Percentiles rank a stretch among this genome's conserved stretches.
Evolutionary conservation across 768 basidiomycete species (phyloP).

Genomic region (Rhodotorula taiwanensis): DNA sequence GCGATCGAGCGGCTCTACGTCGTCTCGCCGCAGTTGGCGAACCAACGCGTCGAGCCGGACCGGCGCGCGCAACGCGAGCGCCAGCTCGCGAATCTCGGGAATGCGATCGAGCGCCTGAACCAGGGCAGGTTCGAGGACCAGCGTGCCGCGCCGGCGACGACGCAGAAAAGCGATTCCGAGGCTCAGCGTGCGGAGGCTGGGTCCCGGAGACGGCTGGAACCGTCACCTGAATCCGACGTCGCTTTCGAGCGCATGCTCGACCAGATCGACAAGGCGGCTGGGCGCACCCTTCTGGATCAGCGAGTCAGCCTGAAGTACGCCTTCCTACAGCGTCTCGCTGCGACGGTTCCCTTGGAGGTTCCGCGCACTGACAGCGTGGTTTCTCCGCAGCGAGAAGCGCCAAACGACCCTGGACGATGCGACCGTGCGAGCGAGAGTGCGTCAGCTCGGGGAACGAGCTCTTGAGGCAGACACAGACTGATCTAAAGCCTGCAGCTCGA

Average conservation of each 20-base stretch:
- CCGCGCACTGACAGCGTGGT: not conserved
- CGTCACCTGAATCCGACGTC: conserved; percentile 48
- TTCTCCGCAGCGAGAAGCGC: not conserved
- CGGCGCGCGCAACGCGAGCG: conserved; percentile 58
- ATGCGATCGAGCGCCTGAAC: conserved; percentile 41
- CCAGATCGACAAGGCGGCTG: conserved; percentile 56
- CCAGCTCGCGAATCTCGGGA: conserved; percentile 55
- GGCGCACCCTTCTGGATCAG: conserved; percentile 62
- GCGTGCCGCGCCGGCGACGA: conserved; percentile 28
- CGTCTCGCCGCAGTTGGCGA: conserved; percentile 77
- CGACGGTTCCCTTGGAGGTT: no score
- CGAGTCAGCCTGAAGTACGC: conserved; percentile 51
- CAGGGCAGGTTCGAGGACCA: conserved; percentile 42
- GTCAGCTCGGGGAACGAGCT: no score
- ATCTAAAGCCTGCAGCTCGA: not conserved
- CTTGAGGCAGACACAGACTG: no score
- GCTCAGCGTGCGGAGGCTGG: not conserved
- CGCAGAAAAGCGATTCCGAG: not conserved
- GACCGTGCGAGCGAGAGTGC: no score
- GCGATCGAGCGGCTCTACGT: conserved; percentile 85
- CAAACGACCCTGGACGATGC: no score
- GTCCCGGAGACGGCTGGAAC: not conserved
- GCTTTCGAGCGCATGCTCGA: conserved; percentile 57
- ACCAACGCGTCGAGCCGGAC: conserved; percentile 87
- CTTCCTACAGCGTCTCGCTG: not conserved